A percentile compares a stretch with the other conserved stretches of the same genome.
Conservation (phyloP, 495 filamentous ascomycete genomes). For the Penicillium tannophilum region DNA sequence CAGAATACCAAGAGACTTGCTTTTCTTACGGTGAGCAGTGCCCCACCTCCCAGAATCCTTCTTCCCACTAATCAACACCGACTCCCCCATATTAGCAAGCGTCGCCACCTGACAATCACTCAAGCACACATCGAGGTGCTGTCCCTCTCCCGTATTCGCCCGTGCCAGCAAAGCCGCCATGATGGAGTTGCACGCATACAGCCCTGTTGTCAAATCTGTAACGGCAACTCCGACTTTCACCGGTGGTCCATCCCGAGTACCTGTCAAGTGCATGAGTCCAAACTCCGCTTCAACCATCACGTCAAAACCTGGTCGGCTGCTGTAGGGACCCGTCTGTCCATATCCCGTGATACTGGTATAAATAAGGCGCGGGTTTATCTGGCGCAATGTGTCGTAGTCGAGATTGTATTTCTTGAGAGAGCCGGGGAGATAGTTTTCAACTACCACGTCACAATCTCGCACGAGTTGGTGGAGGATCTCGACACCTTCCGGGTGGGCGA, state of each 20-base stretch:
- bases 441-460: constrained; percentile 83
- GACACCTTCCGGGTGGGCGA: constrained; percentile 79
- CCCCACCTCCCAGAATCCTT: constrained; percentile 90
- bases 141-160: constrained; percentile 69
- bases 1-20: not conserved
- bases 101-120: constrained; percentile 96
- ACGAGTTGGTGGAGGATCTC: constrained; percentile 84
- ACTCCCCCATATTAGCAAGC: constrained; percentile 88
- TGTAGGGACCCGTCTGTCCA: constrained; percentile 92
- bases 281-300: constrained; percentile 99
- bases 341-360: constrained; percentile 75
- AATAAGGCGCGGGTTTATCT: constrained; percentile 77
- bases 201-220: constrained; percentile 89
- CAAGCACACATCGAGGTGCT: constrained; percentile 88
- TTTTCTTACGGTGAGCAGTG: constrained; percentile 83
- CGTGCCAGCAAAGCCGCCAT: constrained; percentile 88
- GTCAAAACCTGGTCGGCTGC: constrained; percentile 90
- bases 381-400: constrained; percentile 76
- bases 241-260: constrained; percentile 80
- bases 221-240: constrained; percentile 98
- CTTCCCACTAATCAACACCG: constrained; percentile 84
- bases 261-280: constrained; percentile 98
- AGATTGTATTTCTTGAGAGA: constrained; percentile 85
- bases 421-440: constrained; percentile 95
- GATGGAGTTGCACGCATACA: constrained; percentile 95